phyloP scores from a whole-genome alignment of 164 flowering plant species.

The Piper longum region DNA sequence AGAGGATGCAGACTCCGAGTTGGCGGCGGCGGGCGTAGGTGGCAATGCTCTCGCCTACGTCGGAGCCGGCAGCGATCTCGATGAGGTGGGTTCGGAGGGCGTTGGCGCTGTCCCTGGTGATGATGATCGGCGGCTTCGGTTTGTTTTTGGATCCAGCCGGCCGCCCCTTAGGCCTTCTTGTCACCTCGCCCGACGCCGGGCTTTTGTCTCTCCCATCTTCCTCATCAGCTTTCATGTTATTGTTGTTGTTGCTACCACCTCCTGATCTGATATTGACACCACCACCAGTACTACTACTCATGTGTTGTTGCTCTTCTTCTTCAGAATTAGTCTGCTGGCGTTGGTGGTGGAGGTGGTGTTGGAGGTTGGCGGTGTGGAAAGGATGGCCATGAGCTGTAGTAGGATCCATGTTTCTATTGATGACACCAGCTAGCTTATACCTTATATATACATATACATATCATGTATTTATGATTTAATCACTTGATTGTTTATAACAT shows the following conservation, averaged over 20 bases:
- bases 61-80: slow-evolving; percentile 67
- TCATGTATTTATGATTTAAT: slow-evolving; percentile 1
- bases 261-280: slow-evolving; percentile 23
- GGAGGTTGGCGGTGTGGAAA: slow-evolving; percentile 57
- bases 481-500: slow-evolving; percentile 1
- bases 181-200: slow-evolving; percentile 21
- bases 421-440: background rate
- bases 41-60: slow-evolving; percentile 56
- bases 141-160: slow-evolving; percentile 90
- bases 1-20: slow-evolving; percentile 68
- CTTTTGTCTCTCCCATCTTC: slow-evolving; percentile 14
- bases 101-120: slow-evolving; percentile 79
- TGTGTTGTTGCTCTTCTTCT: slow-evolving; percentile 48
- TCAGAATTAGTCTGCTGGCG: slow-evolving; percentile 38
- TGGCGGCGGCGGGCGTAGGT: slow-evolving; percentile 59
- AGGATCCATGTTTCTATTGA: slow-evolving; percentile 45
- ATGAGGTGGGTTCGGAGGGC: slow-evolving; percentile 81
- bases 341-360: slow-evolving; percentile 40
- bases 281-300: slow-evolving; percentile 18
- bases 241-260: slow-evolving; percentile 21
- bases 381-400: slow-evolving; percentile 57
- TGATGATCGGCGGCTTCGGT: slow-evolving; percentile 85
- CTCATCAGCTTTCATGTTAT: slow-evolving; percentile 2
- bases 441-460: background rate
- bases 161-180: slow-evolving; percentile 61